Evolutionary conservation across 1,139 yeast species (phyloP).

Genomic region (Debaryomyces singareniensis): DNA sequence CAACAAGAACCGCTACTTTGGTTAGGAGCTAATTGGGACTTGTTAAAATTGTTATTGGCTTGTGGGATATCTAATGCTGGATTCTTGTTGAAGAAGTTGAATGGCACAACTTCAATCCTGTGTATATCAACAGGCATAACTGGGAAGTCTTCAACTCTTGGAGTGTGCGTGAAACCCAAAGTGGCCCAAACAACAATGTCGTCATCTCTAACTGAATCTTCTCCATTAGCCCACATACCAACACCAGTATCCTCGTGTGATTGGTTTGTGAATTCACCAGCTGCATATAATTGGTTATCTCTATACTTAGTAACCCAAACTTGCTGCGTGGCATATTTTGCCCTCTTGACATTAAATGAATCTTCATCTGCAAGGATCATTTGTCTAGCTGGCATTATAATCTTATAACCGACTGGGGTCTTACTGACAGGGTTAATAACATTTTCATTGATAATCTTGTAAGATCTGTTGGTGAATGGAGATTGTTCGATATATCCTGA

Average conservation of each 20-base stretch:
- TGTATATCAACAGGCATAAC: constrained; percentile 85
- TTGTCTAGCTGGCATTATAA: constrained; percentile 71
- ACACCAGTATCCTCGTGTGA: constrained; percentile 59
- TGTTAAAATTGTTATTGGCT: constrained; percentile 64
- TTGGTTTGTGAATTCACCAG: constrained; percentile 78
- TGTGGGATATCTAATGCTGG: constrained; percentile 83
- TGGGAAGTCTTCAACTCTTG: constrained; percentile 88
- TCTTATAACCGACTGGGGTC: constrained; percentile 79
- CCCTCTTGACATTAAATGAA: constrained; percentile 60
- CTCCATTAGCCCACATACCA: constrained; percentile 61
- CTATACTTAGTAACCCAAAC: constrained; percentile 71
- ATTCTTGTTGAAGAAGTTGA: constrained; percentile 73
- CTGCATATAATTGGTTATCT: constrained; percentile 65
- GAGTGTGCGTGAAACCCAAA: constrained; percentile 80
- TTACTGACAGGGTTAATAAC: constrained; percentile 69
- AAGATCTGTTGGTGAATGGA: constrained; percentile 69
- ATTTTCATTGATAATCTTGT: constrained; percentile 75
- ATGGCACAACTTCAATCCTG: constrained; percentile 63
- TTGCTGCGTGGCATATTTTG: constrained; percentile 67
- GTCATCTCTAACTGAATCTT: constrained; percentile 69
- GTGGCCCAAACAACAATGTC: constrained; percentile 87
- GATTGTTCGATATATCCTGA: constrained; percentile 72
- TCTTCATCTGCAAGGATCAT: constrained; percentile 63
- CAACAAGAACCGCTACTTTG: not conserved
- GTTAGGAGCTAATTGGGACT: constrained; percentile 32